Conservation (phyloP, 495 filamentous ascomycete species). For the Penicillium macrosclerotiorum region DNA sequence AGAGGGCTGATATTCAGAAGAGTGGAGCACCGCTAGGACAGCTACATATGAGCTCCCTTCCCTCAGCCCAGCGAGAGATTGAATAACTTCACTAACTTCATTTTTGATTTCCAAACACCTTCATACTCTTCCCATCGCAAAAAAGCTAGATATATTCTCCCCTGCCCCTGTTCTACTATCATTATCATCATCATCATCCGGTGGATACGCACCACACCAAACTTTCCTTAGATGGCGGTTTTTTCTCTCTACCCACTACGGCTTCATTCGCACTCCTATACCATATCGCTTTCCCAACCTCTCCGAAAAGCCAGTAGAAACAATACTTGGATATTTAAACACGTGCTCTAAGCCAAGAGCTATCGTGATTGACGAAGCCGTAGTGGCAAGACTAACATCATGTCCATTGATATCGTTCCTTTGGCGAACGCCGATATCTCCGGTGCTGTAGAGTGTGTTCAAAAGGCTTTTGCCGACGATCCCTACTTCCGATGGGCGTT, state of each 20-base stretch:
- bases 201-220: constrained; percentile 22
- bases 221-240: constrained; percentile 38
- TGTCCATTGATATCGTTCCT: constrained; percentile 56
- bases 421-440: constrained; percentile 59
- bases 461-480: constrained; percentile 62
- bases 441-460: constrained; percentile 55
- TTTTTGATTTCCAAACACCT: background rate
- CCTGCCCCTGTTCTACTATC: constrained; percentile 1
- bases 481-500: constrained; percentile 66
- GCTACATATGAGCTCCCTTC: constrained; percentile 24
- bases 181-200: constrained; percentile 4
- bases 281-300: constrained; percentile 39
- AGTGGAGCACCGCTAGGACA: constrained; percentile 4
- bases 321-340: constrained; percentile 24
- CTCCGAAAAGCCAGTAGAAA: constrained; percentile 36
- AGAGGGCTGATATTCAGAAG: constrained; percentile 12
- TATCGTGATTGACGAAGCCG: constrained; percentile 11
- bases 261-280: constrained; percentile 37
- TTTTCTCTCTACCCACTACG: constrained; percentile 34
- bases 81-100: background rate
- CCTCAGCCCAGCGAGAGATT: constrained; percentile 2
- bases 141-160: background rate
- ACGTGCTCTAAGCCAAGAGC: constrained; percentile 14
- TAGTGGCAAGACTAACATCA: constrained; percentile 30
- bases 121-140: background rate